Conservation (phyloP, 306 rosid genomes). For the Cercis canadensis region DNA sequence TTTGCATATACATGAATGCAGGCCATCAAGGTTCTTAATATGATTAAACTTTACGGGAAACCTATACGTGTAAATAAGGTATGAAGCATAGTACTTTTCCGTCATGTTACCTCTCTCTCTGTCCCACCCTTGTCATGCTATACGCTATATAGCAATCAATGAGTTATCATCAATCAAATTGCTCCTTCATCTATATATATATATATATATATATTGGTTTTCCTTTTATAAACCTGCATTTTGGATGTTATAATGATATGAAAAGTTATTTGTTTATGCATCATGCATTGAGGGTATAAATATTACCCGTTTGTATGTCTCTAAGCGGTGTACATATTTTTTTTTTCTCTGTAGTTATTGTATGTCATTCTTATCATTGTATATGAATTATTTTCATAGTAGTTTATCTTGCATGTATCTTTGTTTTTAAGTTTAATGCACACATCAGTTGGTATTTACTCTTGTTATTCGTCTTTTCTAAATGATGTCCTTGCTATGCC, state of each 20-base stretch:
- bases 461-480: background rate
- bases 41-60: slow-evolving; percentile 96
- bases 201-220: too few species aligned
- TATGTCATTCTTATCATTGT: slow-evolving; percentile 14
- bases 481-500: background rate
- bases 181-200: too few species aligned
- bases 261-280: background rate
- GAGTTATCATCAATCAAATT: too few species aligned
- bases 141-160: background rate
- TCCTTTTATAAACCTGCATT: too few species aligned
- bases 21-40: slow-evolving; percentile 97
- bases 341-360: background rate
- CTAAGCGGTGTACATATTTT: too few species aligned
- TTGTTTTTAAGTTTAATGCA: background rate
- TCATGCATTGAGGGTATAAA: too few species aligned
- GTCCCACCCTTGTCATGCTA: background rate
- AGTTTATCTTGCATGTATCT: background rate
- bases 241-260: too few species aligned
- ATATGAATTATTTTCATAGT: slow-evolving; percentile 4
- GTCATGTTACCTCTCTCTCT: background rate
- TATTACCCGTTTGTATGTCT: too few species aligned
- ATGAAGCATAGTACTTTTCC: background rate
- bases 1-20: slow-evolving; percentile 36
- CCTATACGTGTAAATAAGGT: slow-evolving; percentile 99
- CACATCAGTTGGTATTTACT: background rate